These are phyloP conservation scores for Acidomyces sp. DNA, from an alignment of 495 filamentous ascomycete species.

Conservation along the genomic window DNA sequence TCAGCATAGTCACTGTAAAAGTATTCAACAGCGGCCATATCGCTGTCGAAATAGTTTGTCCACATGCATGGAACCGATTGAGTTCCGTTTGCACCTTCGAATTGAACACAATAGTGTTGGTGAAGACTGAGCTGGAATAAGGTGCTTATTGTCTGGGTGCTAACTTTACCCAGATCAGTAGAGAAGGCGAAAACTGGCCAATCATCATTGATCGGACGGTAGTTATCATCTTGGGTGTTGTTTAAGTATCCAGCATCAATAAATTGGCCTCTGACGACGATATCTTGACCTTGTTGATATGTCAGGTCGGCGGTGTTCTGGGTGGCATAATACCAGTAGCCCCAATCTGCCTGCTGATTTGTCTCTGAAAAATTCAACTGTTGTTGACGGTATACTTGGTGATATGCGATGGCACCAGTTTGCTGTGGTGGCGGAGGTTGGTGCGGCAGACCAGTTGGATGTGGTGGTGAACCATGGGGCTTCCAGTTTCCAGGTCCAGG, in stretches of 20 bases:
- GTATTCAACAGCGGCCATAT: constrained; percentile 34
- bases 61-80: constrained; percentile 25
- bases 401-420: constrained; percentile 36
- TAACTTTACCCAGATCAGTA: constrained; percentile 37
- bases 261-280: constrained; percentile 38
- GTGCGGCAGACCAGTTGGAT: background rate
- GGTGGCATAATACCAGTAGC: constrained; percentile 48
- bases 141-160: constrained; percentile 25
- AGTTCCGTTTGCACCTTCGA: constrained; percentile 31
- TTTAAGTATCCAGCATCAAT: constrained; percentile 31
- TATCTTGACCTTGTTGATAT: constrained; percentile 38
- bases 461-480: background rate
- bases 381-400: constrained; percentile 47
- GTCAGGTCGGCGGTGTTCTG: constrained; percentile 33
- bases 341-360: constrained; percentile 73
- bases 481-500: background rate
- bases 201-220: constrained; percentile 38
- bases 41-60: constrained; percentile 35
- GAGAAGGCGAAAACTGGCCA: constrained; percentile 48
- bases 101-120: constrained; percentile 44
- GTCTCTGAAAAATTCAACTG: constrained; percentile 61
- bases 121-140: constrained; percentile 43
- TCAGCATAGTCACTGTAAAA: constrained; percentile 44
- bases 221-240: constrained; percentile 39
- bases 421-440: background rate